Evolutionary conservation across 139 green algal species (phyloP).

Genomic region (Chlorella sp.): DNA sequence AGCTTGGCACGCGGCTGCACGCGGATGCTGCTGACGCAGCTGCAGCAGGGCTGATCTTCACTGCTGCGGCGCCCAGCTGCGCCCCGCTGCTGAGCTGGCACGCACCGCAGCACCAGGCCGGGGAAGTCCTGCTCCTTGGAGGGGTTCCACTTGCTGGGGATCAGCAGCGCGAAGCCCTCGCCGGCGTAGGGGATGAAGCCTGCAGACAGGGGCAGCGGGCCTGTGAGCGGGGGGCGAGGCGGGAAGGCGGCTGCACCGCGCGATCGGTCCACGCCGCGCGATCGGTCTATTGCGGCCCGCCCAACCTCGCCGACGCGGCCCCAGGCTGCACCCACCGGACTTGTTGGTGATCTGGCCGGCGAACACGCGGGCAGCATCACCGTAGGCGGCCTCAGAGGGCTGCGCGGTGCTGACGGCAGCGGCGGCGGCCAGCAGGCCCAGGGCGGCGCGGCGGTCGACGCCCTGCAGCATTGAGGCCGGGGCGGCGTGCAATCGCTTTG

Average conservation of each 20-base stretch:
- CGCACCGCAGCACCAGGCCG: conserved; percentile 66
- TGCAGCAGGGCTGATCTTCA: not conserved
- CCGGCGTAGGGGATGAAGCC: conserved; percentile 93
- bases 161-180: conserved; percentile 90
- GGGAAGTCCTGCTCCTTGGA: conserved; percentile 92
- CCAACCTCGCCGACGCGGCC: not conserved
- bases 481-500: no score
- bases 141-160: conserved; percentile 98
- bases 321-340: conserved; percentile 52
- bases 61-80: not conserved
- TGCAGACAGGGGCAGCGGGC: conserved; percentile 8
- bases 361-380: conserved; percentile 92
- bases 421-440: conserved; percentile 72
- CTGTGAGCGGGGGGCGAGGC: not conserved
- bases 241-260: not conserved
- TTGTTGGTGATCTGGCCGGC: conserved; percentile 82
- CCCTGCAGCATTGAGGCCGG: conserved; percentile 12
- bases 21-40: not conserved
- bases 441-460: conserved; percentile 70
- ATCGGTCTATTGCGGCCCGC: not conserved
- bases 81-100: not conserved
- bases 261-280: not conserved
- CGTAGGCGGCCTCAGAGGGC: conserved; percentile 82
- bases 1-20: not conserved
- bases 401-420: conserved; percentile 55